Base-by-base conservation (phyloP, 495 filamentous ascomycete genomes). In the Trichoderma erinaceum region DNA sequence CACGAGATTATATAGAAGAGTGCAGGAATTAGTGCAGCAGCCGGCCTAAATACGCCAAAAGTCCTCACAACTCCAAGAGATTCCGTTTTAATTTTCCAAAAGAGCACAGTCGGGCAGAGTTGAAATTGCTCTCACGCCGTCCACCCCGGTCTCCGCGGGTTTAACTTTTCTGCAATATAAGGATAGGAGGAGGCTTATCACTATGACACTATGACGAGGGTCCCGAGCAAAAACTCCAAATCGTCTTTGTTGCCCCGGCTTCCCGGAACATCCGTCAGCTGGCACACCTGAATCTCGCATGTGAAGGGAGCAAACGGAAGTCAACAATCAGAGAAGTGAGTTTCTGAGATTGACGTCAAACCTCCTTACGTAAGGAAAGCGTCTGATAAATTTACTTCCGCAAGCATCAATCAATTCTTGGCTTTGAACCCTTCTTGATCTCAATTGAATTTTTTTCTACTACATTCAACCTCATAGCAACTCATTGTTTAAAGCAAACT, bases 341-440 rank as follows among this genome's bases (percentile, higher is more conserved):
- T 21, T 27, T 38, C 35, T 38, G 35, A 38, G 35, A 7, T 29
- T 25, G 25, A 25, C 23, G 27, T 13, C 6, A 61, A 21, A 35
- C 10, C n/a, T 16, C 56, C 56, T 61, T 61, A 61, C 56, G 56
- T 61, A 61, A 61, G 56, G 56, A 35, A 32, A 32, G 56, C 16
- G 6, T 61, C 10, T 32, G 10, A 13, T 13, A 32, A 61, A 29
- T 61, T 32, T 61, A 56, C 35, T 38, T 38, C 35, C 35, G 35
- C 35, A 38, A 38, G 35, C 35, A 38, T 38, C 35, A 25, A 38
- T 38, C 35, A 25, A 11, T 4, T 56, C n/a, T 56, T n/a, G 21
- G 1, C 50, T 25, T 11, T n/a, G 50, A n/a, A n/a, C 10, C 7
- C n/a, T 56, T 48, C 44, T 5, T 7, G 44, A n/a, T 6, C 15